Percentiles rank a stretch among this genome's conserved stretches.
Evolutionary conservation across 192 early-diverging fungal species (phyloP).

Genomic region (Coemansia sp.): DNA sequence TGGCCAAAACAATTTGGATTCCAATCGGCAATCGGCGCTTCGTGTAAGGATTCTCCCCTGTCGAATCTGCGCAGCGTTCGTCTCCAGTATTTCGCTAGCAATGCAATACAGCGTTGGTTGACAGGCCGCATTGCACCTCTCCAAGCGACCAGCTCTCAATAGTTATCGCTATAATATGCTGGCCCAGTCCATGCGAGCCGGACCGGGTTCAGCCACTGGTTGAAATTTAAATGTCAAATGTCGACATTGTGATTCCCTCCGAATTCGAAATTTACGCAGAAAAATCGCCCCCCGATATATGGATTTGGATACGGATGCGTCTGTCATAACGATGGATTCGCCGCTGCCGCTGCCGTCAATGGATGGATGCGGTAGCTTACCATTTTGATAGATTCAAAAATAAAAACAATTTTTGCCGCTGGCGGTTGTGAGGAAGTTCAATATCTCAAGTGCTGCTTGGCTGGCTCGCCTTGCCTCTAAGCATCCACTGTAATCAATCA

Average conservation of each 20-base stretch:
- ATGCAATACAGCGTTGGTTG: neutral
- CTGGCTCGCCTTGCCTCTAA: neutral
- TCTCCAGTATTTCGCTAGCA: neutral
- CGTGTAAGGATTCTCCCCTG: neutral
- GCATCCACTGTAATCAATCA: neutral
- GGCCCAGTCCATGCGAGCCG: neutral
- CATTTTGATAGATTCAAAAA: slow-evolving; percentile 4
- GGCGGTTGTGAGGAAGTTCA: neutral
- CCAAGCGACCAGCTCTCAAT: neutral
- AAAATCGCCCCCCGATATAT: neutral
- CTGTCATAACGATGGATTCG: slow-evolving; percentile 1
- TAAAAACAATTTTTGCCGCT: slow-evolving; percentile 8
- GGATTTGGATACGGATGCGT: neutral
- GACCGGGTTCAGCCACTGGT: neutral
- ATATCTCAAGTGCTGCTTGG: neutral
- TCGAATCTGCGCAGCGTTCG: neutral
- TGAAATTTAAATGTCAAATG: neutral
- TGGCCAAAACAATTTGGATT: neutral
- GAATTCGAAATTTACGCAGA: neutral
- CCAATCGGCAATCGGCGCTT: neutral
- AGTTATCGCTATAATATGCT: neutral
- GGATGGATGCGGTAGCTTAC: slow-evolving; percentile 1
- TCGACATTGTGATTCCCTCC: neutral
- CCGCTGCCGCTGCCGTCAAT: neutral
- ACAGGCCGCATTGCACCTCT: neutral